These are phyloP conservation scores for Blastocystis sp. DNA, from an alignment of 352 stramenopile genomes.

Conservation along the genomic window DNA sequence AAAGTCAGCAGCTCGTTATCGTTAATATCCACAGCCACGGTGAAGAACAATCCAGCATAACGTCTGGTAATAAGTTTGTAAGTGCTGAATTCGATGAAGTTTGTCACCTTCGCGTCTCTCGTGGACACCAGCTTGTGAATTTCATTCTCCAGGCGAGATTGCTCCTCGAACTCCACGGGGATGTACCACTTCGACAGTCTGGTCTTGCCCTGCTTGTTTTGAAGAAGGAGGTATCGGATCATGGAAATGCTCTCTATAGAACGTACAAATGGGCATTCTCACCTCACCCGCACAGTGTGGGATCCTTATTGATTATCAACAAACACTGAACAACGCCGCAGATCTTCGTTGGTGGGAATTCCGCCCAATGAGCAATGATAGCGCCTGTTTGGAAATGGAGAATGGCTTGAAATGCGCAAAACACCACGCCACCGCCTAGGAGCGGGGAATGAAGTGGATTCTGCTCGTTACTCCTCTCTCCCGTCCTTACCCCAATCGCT, in stretches of 20 bases:
- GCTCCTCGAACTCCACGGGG: constrained; percentile 77
- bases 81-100: constrained; percentile 93
- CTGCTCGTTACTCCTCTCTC: neutral
- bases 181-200: constrained; percentile 96
- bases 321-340: neutral
- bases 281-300: neutral
- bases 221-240: constrained; percentile 95
- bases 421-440: neutral
- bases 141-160: constrained; percentile 81
- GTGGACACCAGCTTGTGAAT: constrained; percentile 84
- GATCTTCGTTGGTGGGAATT: neutral
- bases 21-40: constrained; percentile 80
- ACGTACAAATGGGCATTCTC: neutral
- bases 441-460: constrained; percentile 35
- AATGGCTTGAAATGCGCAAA: too few species aligned
- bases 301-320: neutral
- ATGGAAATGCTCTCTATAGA: constrained; percentile 7
- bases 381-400: too few species aligned
- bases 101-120: constrained; percentile 85
- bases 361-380: too few species aligned
- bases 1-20: constrained; percentile 96
- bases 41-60: constrained; percentile 97
- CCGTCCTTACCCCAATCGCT: neutral
- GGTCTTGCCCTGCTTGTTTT: constrained; percentile 98
- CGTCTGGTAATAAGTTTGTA: constrained; percentile 98